phyloP scores from a whole-genome alignment of 352 stramenopile species.

The Thalassiosira livingstoniorum region DNA sequence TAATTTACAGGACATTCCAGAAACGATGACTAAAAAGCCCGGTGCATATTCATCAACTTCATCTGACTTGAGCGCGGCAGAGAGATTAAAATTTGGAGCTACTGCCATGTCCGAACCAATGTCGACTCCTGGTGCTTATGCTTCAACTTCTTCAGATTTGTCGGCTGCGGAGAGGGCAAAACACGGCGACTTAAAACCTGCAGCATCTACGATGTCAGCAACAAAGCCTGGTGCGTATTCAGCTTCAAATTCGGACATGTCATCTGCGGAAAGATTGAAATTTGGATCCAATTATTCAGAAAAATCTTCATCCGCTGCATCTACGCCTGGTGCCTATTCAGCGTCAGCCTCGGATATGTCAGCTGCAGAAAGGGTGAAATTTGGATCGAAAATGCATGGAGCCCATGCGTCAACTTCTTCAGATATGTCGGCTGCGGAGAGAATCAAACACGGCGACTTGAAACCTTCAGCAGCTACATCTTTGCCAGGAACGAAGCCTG shows the following conservation, averaged over 20 bases:
- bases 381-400: constrained; percentile 1
- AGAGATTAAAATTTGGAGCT: constrained; percentile 30
- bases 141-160: background rate
- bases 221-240: background rate
- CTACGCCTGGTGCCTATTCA: background rate
- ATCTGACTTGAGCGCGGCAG: constrained; percentile 10
- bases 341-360: background rate
- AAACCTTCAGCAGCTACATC: background rate
- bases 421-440: constrained; percentile 19
- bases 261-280: background rate
- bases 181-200: background rate
- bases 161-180: background rate
- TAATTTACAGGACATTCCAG: no score
- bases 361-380: constrained; percentile 11
- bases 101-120: background rate
- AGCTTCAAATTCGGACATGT: background rate
- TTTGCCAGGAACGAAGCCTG: constrained; percentile 2
- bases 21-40: constrained; percentile 19
- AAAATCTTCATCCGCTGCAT: background rate
- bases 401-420: background rate
- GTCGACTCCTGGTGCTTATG: background rate
- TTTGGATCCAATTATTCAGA: constrained; percentile 2
- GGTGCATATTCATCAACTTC: constrained; percentile 8
- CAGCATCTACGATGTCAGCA: background rate
- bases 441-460: background rate